A percentile compares a stretch with the other conserved stretches of the same genome.
Evolutionary conservation across 345 rosid genomes (phyloP).

Genomic region (Camelina laxa): DNA sequence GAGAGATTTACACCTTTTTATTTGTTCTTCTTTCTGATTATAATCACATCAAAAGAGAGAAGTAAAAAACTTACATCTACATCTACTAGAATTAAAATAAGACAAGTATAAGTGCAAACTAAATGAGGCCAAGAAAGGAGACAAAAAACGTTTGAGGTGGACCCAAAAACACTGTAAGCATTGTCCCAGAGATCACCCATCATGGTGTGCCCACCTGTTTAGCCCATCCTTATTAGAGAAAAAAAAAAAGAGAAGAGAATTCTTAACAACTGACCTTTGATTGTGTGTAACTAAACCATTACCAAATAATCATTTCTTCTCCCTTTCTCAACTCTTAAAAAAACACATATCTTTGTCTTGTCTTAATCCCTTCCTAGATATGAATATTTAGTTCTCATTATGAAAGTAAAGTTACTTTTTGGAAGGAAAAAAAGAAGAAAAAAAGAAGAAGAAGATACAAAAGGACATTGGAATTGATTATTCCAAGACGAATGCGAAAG

Average conservation of each 20-base stretch:
- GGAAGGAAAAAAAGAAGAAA: too few relatives aligned
- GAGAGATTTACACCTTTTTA: too few relatives aligned
- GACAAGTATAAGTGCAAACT: constrained; percentile 3
- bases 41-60: not conserved
- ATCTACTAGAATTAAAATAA: not conserved
- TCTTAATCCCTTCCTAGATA: constrained; percentile 18
- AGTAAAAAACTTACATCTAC: not conserved
- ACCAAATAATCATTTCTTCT: not conserved
- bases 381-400: not conserved
- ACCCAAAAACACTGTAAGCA: constrained; percentile 29
- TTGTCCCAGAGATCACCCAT: constrained; percentile 46
- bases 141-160: constrained; percentile 35
- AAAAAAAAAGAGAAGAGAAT: not conserved
- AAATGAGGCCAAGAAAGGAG: constrained; percentile 35
- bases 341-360: constrained; percentile 11
- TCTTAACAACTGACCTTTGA: not conserved
- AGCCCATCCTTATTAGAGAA: constrained; percentile 25
- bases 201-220: constrained; percentile 40
- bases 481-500: constrained; percentile 42
- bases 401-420: not conserved
- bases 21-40: not conserved
- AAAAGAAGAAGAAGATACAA: not conserved
- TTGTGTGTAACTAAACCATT: constrained; percentile 7
- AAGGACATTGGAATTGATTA: constrained; percentile 32
- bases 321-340: constrained; percentile 19